Base-by-base conservation (phyloP, 768 basidiomycete species). In the Calocera viscosa region DNA sequence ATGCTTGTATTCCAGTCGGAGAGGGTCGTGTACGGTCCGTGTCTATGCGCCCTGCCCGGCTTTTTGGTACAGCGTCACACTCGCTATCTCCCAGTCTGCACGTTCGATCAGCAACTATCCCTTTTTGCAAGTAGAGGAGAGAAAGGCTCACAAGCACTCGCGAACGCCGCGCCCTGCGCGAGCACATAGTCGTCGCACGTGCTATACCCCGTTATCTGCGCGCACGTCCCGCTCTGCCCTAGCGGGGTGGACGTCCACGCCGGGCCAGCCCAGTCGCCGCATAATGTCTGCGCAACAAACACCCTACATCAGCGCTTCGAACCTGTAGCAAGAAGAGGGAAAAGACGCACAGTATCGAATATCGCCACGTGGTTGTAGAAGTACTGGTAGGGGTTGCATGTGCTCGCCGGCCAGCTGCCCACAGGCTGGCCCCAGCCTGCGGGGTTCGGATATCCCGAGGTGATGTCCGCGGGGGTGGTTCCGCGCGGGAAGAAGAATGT, bases 201-300 rank as follows among this genome's bases (percentile, higher is more conserved):
- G 28, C 87, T 78, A 75, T 85, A 86, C 41, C 91, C 92, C 16
- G 94, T 97, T 70, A 83, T 81, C 71, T 85, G 79, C 17, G 90
- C 90, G 72, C 94, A 97, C 75, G 89, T 92, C 74, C 88, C 83
- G 19, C 84, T 84, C 77, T 94, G 93, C 64, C 93, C 93, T 19
- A 76, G 75, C 66, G 89, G 90, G 65, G 87, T 82, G 33, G 90
- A 90, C 64, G 86, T 76, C 94, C 94, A 97, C n/a, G 84, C 87
- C 53, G 78, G 78, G 63, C 86, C 84, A 12, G 93, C 92, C 94
- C 93, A 97, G 70, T 94, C 90, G 68, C 93, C 93, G 71, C 90
- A 78, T 67, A 53, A 19, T 88, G 68, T 35, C 66, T 34, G 26
- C 35, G n/a, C n/a, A n/a, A n/a, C n/a, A n/a, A n/a, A n/a, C n/a